Base-by-base conservation (phyloP, 371 early-diverging fungal species). In the Mucor ambiguus region DNA sequence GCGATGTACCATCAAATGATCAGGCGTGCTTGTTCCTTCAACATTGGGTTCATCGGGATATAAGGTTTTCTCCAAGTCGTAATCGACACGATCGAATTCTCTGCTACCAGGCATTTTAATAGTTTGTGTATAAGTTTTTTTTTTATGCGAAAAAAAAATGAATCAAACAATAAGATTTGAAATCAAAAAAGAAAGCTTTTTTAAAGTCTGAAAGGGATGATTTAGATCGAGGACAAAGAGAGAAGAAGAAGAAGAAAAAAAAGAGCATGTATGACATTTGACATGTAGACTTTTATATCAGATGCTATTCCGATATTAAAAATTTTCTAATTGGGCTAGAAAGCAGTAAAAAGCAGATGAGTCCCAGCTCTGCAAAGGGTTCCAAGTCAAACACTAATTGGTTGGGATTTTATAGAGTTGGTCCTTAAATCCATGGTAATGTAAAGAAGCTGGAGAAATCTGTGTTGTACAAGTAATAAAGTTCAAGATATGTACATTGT, bases 51-150 rank as follows among this genome's bases (percentile, higher is more conserved):
- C 54, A 22, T 59, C 59, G 26, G 41, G 59, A 59, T 59, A 59
- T 41, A 59, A 59, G 59, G 26, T 59, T 41, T 59, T 59, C 41
- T 59, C 59, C 20, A 59, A 9, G 11, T 59, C 41, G 35, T 26
- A 59, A 16, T 59, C 59, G 28, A 59, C 59, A 59, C 41, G 59
- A 22, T 59, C 59, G 26, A 59, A 59, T 24, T 59, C 41, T 59
- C 59, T 59, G 30, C 22, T 30, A 20, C 22, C 11, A 57, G 57
- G 57, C 33, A 33, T 57, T 33, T 56, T 35, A 8, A 9, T 33
- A n/a, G 4, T 33, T 11, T 37, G 14, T 56, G 56, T 18, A 18
- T 32, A 29, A 32, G n/a, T 32, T 57, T 57, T 57, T 57, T 30
- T 57, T 57, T 20, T 22, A 33, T 22, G 33, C 18, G 33, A 33